These are phyloP conservation scores for Nakazawaea wickerhamii DNA, from an alignment of 805 yeast species.

Conservation along the genomic window DNA sequence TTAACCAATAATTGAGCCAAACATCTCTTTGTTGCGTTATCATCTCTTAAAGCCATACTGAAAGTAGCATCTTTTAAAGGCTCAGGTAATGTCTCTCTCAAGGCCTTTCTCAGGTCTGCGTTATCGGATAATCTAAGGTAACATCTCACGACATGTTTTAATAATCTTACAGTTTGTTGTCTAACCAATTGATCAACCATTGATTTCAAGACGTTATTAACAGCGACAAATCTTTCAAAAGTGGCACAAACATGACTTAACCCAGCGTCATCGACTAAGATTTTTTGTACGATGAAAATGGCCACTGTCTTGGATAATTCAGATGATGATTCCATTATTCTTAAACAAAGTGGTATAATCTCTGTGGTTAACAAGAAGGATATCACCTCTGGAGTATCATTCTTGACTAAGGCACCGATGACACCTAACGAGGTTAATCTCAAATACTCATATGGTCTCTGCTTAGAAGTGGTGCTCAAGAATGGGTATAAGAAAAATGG, in stretches of 20 bases:
- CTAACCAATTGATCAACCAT: conserved; percentile 85
- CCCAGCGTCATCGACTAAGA: conserved; percentile 87
- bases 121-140: conserved; percentile 88
- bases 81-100: conserved; percentile 79
- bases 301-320: conserved; percentile 96
- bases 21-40: conserved; percentile 81
- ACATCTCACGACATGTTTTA: conserved; percentile 92
- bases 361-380: conserved; percentile 91
- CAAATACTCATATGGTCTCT: conserved; percentile 89
- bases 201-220: conserved; percentile 72
- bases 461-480: conserved; percentile 84
- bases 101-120: conserved; percentile 81
- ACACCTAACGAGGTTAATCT: conserved; percentile 93
- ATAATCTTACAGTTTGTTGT: conserved; percentile 73
- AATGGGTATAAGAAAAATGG: conserved; percentile 93
- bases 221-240: conserved; percentile 90
- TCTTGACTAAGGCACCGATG: conserved; percentile 93
- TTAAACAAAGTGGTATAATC: conserved; percentile 88
- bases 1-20: conserved; percentile 75
- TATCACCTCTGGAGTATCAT: conserved; percentile 93
- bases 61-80: conserved; percentile 86
- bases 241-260: conserved; percentile 91
- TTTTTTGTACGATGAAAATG: conserved; percentile 90
- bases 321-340: conserved; percentile 93
- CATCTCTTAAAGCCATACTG: conserved; percentile 72